Base-by-base conservation (phyloP, 805 yeast genomes). In the Kazachstania taianensis region DNA sequence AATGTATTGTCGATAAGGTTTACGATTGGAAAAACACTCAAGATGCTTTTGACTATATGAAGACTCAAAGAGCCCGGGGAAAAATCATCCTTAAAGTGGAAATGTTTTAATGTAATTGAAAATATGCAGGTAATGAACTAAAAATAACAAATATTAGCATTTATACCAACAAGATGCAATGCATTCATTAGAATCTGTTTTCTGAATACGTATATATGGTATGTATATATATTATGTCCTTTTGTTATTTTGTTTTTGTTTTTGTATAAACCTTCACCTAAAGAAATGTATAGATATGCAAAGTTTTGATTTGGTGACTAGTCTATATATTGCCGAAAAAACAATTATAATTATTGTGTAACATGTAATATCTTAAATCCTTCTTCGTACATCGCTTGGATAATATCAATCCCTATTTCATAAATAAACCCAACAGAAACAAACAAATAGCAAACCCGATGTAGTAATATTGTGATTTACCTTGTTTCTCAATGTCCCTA, bases 61-160 rank as follows among this genome's bases (percentile, higher is more conserved):
- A 57, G 14, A 52, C 64, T 7, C 73, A 75, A 35, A 67, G 65
- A 40, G 74, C 78, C 5, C 71, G 67, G 39, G 95, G 94, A 25
- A 84, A 83, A 55, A 62, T 84, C 32, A 69, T 84, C 13, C 38
- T 67, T 28, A 52, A 66, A 28, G 62, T 62, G 13, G 71, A 66
- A 38, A 51, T 52, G 20, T 67, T 67, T 41, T 67, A 45, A 48
- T 10, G 16, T n/a, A 26, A 12, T 26, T 26, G n/a, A 12, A 13
- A 7, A 26, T 26, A 26, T 13, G 25, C 25, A 22, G 8, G 12
- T 22, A 22, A 22, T 22, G 8, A 22, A 9, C 12, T n/a, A 9
- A 22, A 22, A 22, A 3, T 9, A 22, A 4, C 4, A 22, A 22
- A 22, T 9, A 22, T n/a, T 2, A 22, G 25, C 12, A 22, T 9